Evolutionary conservation across 1,284 basidiomycete genomes (phyloP), one percentile per base, ranked within the genome.

Genomic region (Afroboletus lepidellus): DNA sequence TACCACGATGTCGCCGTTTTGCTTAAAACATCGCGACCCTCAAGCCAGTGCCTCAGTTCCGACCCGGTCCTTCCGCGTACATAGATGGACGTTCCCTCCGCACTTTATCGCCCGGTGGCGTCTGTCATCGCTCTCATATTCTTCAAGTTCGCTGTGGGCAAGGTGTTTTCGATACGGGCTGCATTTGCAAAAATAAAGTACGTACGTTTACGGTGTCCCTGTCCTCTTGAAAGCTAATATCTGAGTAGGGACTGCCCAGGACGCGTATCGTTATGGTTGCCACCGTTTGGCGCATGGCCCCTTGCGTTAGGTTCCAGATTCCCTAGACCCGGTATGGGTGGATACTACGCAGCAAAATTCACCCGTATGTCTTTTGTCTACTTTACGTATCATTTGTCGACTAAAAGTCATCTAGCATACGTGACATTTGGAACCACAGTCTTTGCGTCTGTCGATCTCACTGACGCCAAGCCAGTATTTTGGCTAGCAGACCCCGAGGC

Each of bases 401-500:
- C 27, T 18, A 41, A 6, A 27, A 12, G 2, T 20, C 2, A 0
- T 21, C 15, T n/a, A 77, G 74, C 65, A 18, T 74, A 74, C 55
- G 55, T 57, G 36, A 60, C 68, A 42, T 67, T 72, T 43, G 66
- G 72, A 32, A 68, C 65, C 43, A 77, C 77, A 0, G 63, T 62
- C 16, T 56, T 74, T n/a, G 64, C 67, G 3, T 71, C 74, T 9
- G 59, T 74, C 18, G 46, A 53, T 0, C 53, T 74, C 36, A 61
- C 52, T 54, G 44, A 56, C 13, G 60, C 66, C 15, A 62, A 57
- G 15, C 67, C 60, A 1, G 60, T 59, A 9, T 69, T 70, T 50
- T 77, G 75, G 74, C 34, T 77, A 15, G 67, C 73, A 12, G 77
- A 79, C 47, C 64, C 72, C 2, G 73, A 76, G 24, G 71, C 72